phyloP scores from a whole-genome alignment of 23 red algal genomes.

The Gracilaria caudata region DNA sequence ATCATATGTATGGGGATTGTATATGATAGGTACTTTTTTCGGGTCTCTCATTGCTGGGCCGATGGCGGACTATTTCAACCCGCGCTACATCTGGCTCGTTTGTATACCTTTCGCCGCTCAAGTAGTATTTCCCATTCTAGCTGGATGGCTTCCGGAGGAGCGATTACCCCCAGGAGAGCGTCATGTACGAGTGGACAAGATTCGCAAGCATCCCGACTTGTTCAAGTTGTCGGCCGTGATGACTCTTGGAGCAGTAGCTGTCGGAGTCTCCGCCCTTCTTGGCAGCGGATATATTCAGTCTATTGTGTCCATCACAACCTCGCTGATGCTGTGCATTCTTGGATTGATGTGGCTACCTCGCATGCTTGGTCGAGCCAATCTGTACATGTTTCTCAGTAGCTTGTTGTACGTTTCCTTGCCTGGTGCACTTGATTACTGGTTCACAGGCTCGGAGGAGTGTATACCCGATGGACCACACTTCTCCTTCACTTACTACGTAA shows the following conservation, averaged over 20 bases:
- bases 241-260: constrained; percentile 51
- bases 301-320: constrained; percentile 23
- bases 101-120: constrained; percentile 69
- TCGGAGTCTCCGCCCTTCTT: constrained; percentile 54
- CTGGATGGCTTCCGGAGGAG: constrained; percentile 74
- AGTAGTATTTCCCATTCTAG: constrained; percentile 47
- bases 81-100: constrained; percentile 68
- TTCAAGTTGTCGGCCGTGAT: constrained; percentile 59
- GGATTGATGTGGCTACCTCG: constrained; percentile 50
- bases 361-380: constrained; percentile 62
- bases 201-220: constrained; percentile 53
- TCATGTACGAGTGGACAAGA: constrained; percentile 53
- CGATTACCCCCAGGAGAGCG: constrained; percentile 51
- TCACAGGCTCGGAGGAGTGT: constrained; percentile 53
- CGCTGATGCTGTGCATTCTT: constrained; percentile 34
- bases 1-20: constrained; percentile 74
- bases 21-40: constrained; percentile 63
- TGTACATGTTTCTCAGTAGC: constrained; percentile 75
- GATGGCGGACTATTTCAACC: constrained; percentile 72
- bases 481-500: constrained; percentile 73
- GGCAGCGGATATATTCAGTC: constrained; percentile 37
- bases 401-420: constrained; percentile 72
- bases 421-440: constrained; percentile 76
- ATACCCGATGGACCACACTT: constrained; percentile 76
- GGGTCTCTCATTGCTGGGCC: constrained; percentile 64